Percentiles rank a stretch among this genome's conserved stretches.
phyloP scores from a whole-genome alignment of 495 filamentous ascomycete genomes.

The Patellaria atrata region DNA sequence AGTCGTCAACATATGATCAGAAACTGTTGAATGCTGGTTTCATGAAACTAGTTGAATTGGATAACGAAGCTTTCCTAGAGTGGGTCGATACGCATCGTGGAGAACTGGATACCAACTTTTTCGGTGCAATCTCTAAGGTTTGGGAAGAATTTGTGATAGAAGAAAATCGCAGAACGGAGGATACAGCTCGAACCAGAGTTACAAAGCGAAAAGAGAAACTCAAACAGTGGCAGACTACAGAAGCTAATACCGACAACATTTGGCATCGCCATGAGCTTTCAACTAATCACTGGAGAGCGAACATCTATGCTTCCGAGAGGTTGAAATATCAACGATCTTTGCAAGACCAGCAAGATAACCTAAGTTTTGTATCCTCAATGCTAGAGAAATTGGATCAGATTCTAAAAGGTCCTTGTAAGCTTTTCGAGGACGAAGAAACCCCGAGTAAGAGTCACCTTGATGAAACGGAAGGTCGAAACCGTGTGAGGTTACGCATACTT shows the following conservation, averaged over 20 bases:
- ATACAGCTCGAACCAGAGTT: conserved; percentile 51
- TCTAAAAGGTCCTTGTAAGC: conserved; percentile 58
- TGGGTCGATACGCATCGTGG: conserved; percentile 81
- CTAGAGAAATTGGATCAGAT: conserved; percentile 62
- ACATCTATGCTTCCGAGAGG: conserved; percentile 83
- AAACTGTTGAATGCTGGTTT: conserved; percentile 62
- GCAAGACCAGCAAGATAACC: conserved; percentile 87
- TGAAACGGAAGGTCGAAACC: conserved; percentile 86
- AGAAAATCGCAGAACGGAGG: conserved; percentile 64
- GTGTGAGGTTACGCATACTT: conserved; percentile 78
- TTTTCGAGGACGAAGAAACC: conserved; percentile 50
- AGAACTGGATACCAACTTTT: conserved; percentile 68
- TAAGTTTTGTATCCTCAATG: conserved; percentile 53
- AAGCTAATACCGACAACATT: conserved; percentile 50
- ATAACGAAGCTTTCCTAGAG: conserved; percentile 67
- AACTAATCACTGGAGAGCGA: conserved; percentile 80
- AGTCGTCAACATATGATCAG: conserved; percentile 54
- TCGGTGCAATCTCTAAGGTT: conserved; percentile 54
- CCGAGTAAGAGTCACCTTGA: conserved; percentile 86
- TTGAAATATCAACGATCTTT: conserved; percentile 73
- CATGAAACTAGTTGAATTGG: conserved; percentile 67
- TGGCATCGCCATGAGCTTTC: conserved; percentile 67
- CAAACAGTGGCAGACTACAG: conserved; percentile 58
- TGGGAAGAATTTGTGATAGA: conserved; percentile 76
- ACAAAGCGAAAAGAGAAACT: conserved; percentile 67